A percentile compares a stretch with the other conserved stretches of the same genome.
Conservation (phyloP, 2,329 filamentous ascomycete genomes). For the Amylocarpus encephaloides region DNA sequence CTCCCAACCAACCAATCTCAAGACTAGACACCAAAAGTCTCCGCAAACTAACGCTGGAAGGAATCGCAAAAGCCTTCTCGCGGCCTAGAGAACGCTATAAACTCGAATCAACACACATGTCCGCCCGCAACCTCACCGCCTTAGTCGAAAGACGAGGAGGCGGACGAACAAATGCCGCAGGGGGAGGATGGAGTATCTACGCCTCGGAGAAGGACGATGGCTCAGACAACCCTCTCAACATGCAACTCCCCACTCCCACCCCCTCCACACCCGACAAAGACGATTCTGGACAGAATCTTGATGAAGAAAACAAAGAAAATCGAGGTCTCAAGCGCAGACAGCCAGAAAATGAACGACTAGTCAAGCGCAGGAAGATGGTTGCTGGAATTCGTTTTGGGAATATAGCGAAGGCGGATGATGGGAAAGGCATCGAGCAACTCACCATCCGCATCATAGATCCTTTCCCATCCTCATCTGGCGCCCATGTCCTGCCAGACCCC, state of each 20-base stretch:
- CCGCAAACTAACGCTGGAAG: conserved; percentile 65
- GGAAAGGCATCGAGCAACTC: conserved; percentile 54
- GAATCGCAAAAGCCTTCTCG: conserved; percentile 77
- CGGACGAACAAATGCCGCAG: conserved; percentile 63
- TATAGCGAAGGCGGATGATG: conserved; percentile 48
- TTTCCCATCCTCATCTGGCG: conserved; percentile 37
- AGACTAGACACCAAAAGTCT: conserved; percentile 53
- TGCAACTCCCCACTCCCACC: conserved; percentile 30
- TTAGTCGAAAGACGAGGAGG: conserved; percentile 64
- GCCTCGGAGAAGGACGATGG: conserved; percentile 46
- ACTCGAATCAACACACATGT: conserved; percentile 60
- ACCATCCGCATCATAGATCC: conserved; percentile 54
- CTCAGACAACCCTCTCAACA: conserved; percentile 44
- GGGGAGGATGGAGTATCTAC: conserved; percentile 76
- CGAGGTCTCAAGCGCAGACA: conserved; percentile 25
- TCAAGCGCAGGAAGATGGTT: conserved; percentile 54
- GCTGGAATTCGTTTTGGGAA: conserved; percentile 67
- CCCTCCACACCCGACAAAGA: conserved; percentile 38
- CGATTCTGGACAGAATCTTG: no score
- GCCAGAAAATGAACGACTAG: conserved; percentile 31
- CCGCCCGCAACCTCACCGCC: conserved; percentile 64
- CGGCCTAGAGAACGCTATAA: conserved; percentile 66
- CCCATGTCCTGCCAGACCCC: conserved; percentile 21
- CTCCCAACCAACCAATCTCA: conserved; percentile 34
- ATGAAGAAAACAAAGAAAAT: conserved; percentile 11